Evolutionary conservation across 140 eudicot genomes (phyloP), one percentile per base, ranked within the genome.

Genomic region (Bidens hawaiensis): DNA sequence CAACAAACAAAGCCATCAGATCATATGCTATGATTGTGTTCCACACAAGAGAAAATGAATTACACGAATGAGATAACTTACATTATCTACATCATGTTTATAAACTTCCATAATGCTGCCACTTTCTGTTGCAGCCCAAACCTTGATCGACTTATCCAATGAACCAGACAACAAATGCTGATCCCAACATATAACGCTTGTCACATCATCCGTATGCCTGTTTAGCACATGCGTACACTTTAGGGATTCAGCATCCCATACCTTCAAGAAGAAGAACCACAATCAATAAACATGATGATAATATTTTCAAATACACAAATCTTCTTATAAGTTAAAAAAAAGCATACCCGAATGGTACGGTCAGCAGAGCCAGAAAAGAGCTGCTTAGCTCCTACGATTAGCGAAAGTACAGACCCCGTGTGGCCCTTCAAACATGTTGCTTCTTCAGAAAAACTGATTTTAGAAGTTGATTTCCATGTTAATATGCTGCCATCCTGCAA

Each of bases 351-450:
- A 61, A 88, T 80, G 4, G 80, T 79, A 21, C 30, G 57, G 60
- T 88, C 96, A 42, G 50, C 36, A 8, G 96, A 88, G 61, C 87
- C 90, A 0, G 96, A 88, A 54, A 62, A 88, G 15, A 88, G 85
- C 66, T 38, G 69, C 24, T 68, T 62, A 47, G 77, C 80, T 33
- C 96, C 96, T 18, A 77, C 15, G 45, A 62, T 27, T 54, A 88
- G 89, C 0, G 88, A 88, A 62, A 77, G 60, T 47, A 88, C 88
- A 47, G 90, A 71, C 53, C 74, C 59, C 3, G 16, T 66, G 67
- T 88, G 96, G 34, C 84, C 96, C 49, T 69, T 80, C 65, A 85
- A 56, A 28, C n/a, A 68, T 49, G 83, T 71, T 47, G 67, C 55
- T 14, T 25, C 57, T 60, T 75, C 83, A 57, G 67, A 36, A 41